These are phyloP conservation scores for Saprolegnia diclina DNA, from an alignment of 352 stramenopile species.

Conservation along the genomic window DNA sequence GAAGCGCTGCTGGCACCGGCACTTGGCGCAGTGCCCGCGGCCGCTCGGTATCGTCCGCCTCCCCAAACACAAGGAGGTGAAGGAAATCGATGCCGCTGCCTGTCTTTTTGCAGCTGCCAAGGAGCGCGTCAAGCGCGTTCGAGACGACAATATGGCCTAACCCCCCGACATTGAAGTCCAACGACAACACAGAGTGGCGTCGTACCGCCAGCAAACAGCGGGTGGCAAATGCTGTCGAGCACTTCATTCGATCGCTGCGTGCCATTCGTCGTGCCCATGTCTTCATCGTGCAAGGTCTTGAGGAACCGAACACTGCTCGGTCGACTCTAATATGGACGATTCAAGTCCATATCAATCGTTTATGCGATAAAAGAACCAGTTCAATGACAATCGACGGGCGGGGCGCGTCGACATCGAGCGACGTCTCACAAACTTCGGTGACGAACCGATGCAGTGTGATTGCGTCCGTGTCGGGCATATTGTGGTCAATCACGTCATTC, in stretches of 20 bases:
- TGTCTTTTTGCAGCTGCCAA: conserved; percentile 55
- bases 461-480: conserved; percentile 69
- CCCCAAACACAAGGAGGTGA: conserved; percentile 55
- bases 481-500: conserved; percentile 47
- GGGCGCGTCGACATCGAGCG: conserved; percentile 4
- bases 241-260: conserved; percentile 7
- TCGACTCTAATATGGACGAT: conserved; percentile 15
- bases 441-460: conserved; percentile 76
- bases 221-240: conserved; percentile 24
- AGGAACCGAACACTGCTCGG: conserved; percentile 24
- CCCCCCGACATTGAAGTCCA: neutral
- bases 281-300: conserved; percentile 1
- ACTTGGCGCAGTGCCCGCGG: conserved; percentile 45
- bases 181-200: neutral
- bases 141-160: conserved; percentile 59
- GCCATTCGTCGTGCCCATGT: neutral
- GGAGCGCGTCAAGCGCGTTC: conserved; percentile 63
- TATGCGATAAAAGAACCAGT: too few relatives aligned
- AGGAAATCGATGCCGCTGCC: conserved; percentile 59
- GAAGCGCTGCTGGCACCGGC: conserved; percentile 41
- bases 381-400: conserved; percentile 19
- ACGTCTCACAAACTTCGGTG: conserved; percentile 58
- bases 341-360: neutral
- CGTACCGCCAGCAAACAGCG: conserved; percentile 20
- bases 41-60: neutral